A percentile compares a stretch with the other conserved stretches of the same genome.
Conservation (phyloP, 768 basidiomycete genomes). For the Suillus lakei region DNA sequence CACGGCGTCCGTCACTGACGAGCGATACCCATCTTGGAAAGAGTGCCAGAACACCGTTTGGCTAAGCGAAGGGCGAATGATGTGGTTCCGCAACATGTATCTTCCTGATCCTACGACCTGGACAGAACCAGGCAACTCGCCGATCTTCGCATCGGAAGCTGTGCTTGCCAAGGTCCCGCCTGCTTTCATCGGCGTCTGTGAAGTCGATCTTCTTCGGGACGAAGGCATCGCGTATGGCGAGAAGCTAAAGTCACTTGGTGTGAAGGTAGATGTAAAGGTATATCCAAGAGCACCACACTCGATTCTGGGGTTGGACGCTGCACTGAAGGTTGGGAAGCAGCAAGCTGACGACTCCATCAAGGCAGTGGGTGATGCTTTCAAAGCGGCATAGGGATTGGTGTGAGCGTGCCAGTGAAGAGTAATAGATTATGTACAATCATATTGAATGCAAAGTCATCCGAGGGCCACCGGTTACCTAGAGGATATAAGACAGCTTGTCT, state of each 20-base stretch:
- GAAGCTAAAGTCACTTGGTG: slow-evolving; percentile 57
- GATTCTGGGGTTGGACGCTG: slow-evolving; percentile 72
- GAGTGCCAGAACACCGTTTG: slow-evolving; percentile 62
- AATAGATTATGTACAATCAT: neutral
- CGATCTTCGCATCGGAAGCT: slow-evolving; percentile 64
- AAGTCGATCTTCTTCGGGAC: slow-evolving; percentile 67
- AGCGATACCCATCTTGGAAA: slow-evolving; percentile 53
- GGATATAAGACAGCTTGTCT: no score
- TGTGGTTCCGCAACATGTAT: slow-evolving; percentile 74
- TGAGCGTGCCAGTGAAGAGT: neutral
- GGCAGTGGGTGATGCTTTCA: slow-evolving; percentile 26
- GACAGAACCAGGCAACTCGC: slow-evolving; percentile 71
- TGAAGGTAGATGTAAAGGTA: slow-evolving; percentile 55
- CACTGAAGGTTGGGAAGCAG: slow-evolving; percentile 15
- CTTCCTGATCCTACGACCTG: slow-evolving; percentile 63
- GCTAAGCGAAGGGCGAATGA: slow-evolving; percentile 65
- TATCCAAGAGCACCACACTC: slow-evolving; percentile 69
- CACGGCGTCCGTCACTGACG: slow-evolving; percentile 51
- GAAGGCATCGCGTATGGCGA: slow-evolving; percentile 70
- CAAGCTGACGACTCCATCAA: slow-evolving; percentile 28
- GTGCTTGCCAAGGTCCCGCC: slow-evolving; percentile 54
- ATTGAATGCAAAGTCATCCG: neutral
- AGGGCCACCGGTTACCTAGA: neutral
- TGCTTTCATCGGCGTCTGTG: slow-evolving; percentile 67
- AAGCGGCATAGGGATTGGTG: neutral